Evolutionary conservation across 208 protist genomes (phyloP).

Genomic region (Leishmania mexicana): DNA sequence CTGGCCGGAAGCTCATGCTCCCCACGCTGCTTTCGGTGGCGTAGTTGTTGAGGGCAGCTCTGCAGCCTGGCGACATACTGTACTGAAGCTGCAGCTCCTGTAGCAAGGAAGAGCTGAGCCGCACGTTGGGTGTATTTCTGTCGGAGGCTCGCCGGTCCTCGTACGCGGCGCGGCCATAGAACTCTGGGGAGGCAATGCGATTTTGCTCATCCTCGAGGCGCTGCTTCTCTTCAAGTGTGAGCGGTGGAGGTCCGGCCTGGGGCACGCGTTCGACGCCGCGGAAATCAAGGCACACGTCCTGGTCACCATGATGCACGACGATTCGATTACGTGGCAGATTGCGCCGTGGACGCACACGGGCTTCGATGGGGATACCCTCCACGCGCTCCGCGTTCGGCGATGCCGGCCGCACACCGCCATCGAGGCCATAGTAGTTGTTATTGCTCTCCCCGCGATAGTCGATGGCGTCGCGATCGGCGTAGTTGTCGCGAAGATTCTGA

Average conservation of each 20-base stretch:
- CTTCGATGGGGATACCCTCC: conserved; percentile 47
- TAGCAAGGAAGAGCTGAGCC: conserved; percentile 28
- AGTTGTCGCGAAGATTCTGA: conserved; percentile 21
- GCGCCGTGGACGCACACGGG: conserved; percentile 43
- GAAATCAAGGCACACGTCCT: conserved; percentile 39
- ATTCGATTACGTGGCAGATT: conserved; percentile 35
- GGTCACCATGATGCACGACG: conserved; percentile 35
- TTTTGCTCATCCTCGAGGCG: conserved; percentile 32
- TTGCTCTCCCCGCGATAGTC: not conserved
- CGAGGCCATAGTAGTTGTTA: not conserved
- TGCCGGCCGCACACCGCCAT: conserved; percentile 16
- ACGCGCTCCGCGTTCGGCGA: conserved; percentile 26
- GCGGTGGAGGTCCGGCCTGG: conserved; percentile 52
- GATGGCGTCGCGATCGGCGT: conserved; percentile 18
- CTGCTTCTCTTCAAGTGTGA: conserved; percentile 37
- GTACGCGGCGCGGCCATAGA: conserved; percentile 42
- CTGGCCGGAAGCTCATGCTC: conserved; percentile 26
- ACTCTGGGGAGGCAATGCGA: conserved; percentile 52
- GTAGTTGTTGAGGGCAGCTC: conserved; percentile 8
- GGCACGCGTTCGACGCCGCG: conserved; percentile 34
- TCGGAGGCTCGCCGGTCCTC: conserved; percentile 23
- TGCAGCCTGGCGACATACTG: not conserved
- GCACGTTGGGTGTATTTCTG: conserved; percentile 22
- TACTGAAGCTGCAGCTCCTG: conserved; percentile 31
- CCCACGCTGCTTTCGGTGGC: conserved; percentile 19